Evolutionary conservation across 2,329 filamentous ascomycete species (phyloP).

Genomic region (Cladosporium sp.): DNA sequence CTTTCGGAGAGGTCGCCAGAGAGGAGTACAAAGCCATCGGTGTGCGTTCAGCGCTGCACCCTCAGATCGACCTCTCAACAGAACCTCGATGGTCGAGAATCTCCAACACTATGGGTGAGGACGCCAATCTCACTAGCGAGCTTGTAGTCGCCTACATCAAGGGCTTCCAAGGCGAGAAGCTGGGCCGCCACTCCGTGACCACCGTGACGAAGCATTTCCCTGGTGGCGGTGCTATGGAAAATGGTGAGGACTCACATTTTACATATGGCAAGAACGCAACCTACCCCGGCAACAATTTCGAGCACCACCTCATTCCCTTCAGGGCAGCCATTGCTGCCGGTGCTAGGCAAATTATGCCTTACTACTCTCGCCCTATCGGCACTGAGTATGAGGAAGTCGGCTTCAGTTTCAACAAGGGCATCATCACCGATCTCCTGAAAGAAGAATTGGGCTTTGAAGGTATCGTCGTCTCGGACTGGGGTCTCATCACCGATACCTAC

Average conservation of each 20-base stretch:
- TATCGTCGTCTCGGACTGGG: slow-evolving; percentile 67
- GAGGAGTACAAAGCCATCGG: slow-evolving; percentile 51
- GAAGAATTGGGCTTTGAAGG: slow-evolving; percentile 73
- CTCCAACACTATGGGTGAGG: slow-evolving; percentile 52
- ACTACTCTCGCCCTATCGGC: slow-evolving; percentile 53
- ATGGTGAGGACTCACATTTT: slow-evolving; percentile 59
- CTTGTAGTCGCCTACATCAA: slow-evolving; percentile 48
- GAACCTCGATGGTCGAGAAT: slow-evolving; percentile 56
- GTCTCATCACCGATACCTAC: slow-evolving; percentile 50
- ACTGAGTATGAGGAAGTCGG: slow-evolving; percentile 50
- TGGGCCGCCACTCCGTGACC: slow-evolving; percentile 49
- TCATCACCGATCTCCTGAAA: slow-evolving; percentile 69
- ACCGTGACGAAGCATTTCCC: slow-evolving; percentile 59
- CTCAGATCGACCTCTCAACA: slow-evolving; percentile 55
- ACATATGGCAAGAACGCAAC: slow-evolving; percentile 54
- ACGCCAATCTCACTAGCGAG: slow-evolving; percentile 42
- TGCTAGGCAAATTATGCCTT: slow-evolving; percentile 56
- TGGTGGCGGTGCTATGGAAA: slow-evolving; percentile 52
- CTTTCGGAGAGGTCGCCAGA: slow-evolving; percentile 53
- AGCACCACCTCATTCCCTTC: slow-evolving; percentile 55
- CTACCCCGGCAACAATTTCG: slow-evolving; percentile 55
- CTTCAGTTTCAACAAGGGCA: slow-evolving; percentile 56
- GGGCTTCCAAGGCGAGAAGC: slow-evolving; percentile 50
- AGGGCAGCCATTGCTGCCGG: slow-evolving; percentile 54
- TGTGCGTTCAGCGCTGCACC: slow-evolving; percentile 52